phyloP scores from a whole-genome alignment of 2,329 filamentous ascomycete species.

The Ophiocordyceps robertsii region DNA sequence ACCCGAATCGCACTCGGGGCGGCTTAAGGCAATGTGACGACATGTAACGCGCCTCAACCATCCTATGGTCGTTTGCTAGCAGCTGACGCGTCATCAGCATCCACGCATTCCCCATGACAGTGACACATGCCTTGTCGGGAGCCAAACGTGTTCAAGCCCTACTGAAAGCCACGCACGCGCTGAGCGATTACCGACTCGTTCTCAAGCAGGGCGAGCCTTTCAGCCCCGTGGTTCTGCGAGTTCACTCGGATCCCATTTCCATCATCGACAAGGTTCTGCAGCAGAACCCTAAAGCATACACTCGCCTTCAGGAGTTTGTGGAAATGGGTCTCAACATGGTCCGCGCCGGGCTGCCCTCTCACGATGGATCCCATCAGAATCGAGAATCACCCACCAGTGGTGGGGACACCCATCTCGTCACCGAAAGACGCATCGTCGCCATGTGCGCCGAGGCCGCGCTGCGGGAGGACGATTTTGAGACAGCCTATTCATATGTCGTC shows the following conservation, averaged over 20 bases:
- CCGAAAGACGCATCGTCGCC: conserved; percentile 56
- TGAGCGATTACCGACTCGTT: conserved; percentile 65
- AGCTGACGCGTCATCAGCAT: conserved; percentile 29
- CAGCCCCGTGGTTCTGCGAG: conserved; percentile 63
- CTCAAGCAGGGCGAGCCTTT: conserved; percentile 72
- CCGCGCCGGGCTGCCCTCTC: conserved; percentile 34
- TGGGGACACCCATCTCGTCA: conserved; percentile 20
- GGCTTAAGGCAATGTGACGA: conserved; percentile 67
- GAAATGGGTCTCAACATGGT: conserved; percentile 56
- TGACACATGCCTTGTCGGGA: conserved; percentile 36
- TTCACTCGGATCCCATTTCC: conserved; percentile 60
- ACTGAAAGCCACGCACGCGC: conserved; percentile 57
- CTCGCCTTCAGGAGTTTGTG: conserved; percentile 59
- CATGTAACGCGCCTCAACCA: conserved; percentile 39
- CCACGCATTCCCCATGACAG: conserved; percentile 46
- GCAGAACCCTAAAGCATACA: conserved; percentile 63
- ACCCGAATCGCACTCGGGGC: conserved; percentile 63
- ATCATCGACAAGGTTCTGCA: conserved; percentile 62
- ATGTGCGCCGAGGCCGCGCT: conserved; percentile 73
- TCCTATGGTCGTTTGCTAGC: background rate
- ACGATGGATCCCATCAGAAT: background rate
- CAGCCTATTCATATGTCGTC: conserved; percentile 71
- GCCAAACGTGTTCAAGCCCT: conserved; percentile 47
- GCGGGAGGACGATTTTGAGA: conserved; percentile 69
- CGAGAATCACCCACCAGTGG: conserved; percentile 6